Percentiles rank a stretch among this genome's conserved stretches.
Conservation (phyloP, 768 basidiomycete species). For the Mycena metata region DNA sequence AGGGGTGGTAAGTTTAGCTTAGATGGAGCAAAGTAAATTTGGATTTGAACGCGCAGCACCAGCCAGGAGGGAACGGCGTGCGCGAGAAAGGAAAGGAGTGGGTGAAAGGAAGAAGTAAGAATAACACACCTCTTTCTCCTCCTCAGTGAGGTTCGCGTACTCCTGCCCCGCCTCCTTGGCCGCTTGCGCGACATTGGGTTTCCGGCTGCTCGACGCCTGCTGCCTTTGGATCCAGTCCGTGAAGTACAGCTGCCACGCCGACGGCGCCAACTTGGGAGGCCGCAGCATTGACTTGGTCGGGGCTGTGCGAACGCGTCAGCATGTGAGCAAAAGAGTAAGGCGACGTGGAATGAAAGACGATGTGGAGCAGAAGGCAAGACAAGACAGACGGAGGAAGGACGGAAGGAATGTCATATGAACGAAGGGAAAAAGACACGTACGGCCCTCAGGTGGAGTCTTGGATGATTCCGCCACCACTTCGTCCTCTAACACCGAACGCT, state of each 20-base stretch:
- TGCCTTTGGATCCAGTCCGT: slow-evolving; percentile 94
- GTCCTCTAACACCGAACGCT: slow-evolving; percentile 56
- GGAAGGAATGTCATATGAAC: slow-evolving; percentile 22
- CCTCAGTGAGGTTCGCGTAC: slow-evolving; percentile 81
- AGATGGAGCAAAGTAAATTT: slow-evolving; percentile 33
- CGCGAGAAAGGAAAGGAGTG: background rate
- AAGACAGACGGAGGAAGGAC: slow-evolving; percentile 34
- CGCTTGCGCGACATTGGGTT: slow-evolving; percentile 94
- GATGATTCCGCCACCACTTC: slow-evolving; percentile 47
- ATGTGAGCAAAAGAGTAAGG: slow-evolving; percentile 26
- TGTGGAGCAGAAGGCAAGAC: background rate
- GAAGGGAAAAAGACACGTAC: slow-evolving; percentile 53
- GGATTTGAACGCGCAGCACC: no score
- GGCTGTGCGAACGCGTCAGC: slow-evolving; percentile 52
- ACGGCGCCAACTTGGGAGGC: slow-evolving; percentile 94
- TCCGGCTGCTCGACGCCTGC: slow-evolving; percentile 82
- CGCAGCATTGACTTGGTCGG: slow-evolving; percentile 83
- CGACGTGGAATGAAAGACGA: background rate
- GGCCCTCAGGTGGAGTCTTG: slow-evolving; percentile 57
- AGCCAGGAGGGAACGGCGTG: background rate
- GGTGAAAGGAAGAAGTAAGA: background rate
- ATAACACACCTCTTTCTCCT: slow-evolving; percentile 83
- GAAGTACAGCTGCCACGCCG: slow-evolving; percentile 97
- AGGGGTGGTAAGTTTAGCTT: slow-evolving; percentile 18
- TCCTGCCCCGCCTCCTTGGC: slow-evolving; percentile 95